Evolutionary conservation across 108 stramenopile genomes (phyloP), one percentile per base, ranked within the genome.

Genomic region (Nannochloropsis salina): DNA sequence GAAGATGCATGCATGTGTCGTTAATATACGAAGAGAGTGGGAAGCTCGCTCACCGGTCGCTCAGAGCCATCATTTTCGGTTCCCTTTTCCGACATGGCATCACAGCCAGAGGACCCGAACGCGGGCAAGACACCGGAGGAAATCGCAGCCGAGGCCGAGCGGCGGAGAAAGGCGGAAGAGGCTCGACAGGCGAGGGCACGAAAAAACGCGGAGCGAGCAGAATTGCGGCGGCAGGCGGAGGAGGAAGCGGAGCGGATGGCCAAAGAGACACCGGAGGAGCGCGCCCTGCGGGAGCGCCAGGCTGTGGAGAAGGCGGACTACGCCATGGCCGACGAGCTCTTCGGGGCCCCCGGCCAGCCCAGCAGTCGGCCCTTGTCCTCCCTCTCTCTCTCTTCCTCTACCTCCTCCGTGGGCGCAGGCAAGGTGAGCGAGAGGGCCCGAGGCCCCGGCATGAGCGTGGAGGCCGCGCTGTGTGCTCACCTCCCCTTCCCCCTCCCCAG

Each of bases 401-500:
- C 8, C 2, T 74, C 61, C n/a, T 74, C 61, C n/a, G 15, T 74
- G 61, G 61, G 61, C 15, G 61, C 20, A n/a, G n/a, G 61, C 61
- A 74, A 74, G 61, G 61, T 74, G n/a, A n/a, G 6, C n/a, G 20
- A 74, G 61, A 6, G 61, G n/a, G 4, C 15, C 20, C 3, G 8
- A n/a, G 8, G 61, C 31, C 31, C 31, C 31, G 31, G 31, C 31
- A 31, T 31, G 31, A 31, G 31, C 31, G 31, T 31, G 31, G 1
- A 31, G 31, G 31, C 31, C 31, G 31, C 31, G 31, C 31, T 31
- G 31, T 31, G 31, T 31, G 31, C 8, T n/a, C 61, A 6, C 61
- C n/a, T 74, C n/a, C 61, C 61, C 61, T 74, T n/a, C 61, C 61
- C n/a, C 61, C 61, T n/a, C 61, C n/a, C 61, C 61, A 74, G 61